Evolutionary conservation across 1,284 basidiomycete genomes (phyloP), one percentile per base, ranked within the genome.

Genomic region (Mrakiaceae sp.): DNA sequence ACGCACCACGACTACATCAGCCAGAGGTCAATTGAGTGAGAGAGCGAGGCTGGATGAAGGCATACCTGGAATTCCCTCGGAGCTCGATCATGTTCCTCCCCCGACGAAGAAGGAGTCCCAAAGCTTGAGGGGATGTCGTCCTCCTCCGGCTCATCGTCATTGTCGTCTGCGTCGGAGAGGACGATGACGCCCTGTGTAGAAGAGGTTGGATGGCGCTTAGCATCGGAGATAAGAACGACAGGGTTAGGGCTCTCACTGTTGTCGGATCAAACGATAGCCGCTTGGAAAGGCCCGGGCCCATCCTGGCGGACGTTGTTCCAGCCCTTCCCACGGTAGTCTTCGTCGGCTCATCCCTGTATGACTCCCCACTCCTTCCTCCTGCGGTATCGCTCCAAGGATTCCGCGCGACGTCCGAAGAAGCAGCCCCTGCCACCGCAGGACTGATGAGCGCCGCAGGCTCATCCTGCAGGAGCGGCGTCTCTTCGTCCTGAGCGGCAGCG

Each of bases 181-280:
- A 86, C 85, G 67, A 92, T 92, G 52, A 91, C 86, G 0, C 90
- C 90, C 1, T 86, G 86, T 3, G 83, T 87, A 88, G 76, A 86
- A 88, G 62, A 90, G 74, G 7, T 86, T 50, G 46, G 51, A 42
- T 10, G 9, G 59, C 14, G 6, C 7, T 48, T 44, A 53, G 12
- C 12, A 8, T 42, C 12, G 47, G 44, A 4, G 4, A 39, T 10
- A 9, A 9, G 48, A 27, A 8, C 11, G 4, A 47, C 10, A 4
- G 3, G 50, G 80, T 71, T 86, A 85, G 57, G n/a, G 42, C 5
- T 44, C 77, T 77, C 44, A 83, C 62, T 11, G 69, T 58, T 53
- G 71, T 66, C 42, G 73, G 69, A 68, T 74, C 72, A 59, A 70
- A 73, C 27, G 70, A 71, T 5, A 71, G 62, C 60, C 70, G 68